Evolutionary conservation across 306 rosid species (phyloP), one percentile per base, ranked within the genome.

Genomic region (Cyclanthera cordifolia): DNA sequence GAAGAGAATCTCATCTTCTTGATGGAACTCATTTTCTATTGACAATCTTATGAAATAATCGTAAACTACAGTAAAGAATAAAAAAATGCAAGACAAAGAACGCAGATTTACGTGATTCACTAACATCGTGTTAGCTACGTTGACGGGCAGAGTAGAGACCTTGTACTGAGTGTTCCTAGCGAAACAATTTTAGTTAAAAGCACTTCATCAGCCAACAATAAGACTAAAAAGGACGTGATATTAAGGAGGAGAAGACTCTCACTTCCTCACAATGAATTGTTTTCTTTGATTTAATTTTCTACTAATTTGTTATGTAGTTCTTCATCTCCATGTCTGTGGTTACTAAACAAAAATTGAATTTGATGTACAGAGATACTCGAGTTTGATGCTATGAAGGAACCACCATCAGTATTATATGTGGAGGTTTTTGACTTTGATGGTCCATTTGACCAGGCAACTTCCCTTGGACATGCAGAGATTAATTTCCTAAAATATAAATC

Each of bases 301-400:
- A 55, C 30, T 59, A 20, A 32, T 32, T 8, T 7, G 9, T 59
- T 3, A 59, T 7, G 25, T n/a, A n/a, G 14, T 32, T 59, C 46
- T 60, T n/a, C 50, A 37, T 61, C 15, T 37, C 68, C 17, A 59
- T 2, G 67, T 24, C 43, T 2, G 43, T 59, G 10, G 78, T 64
- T 55, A 50, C 8, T 15, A 49, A 17, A 39, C 69, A 19, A 34
- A 52, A 45, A 32, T 67, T 25, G 64, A 51, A 54, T 17, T 14
- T 43, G 50, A 75, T 32, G 34, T 80, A 82, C 85, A 93, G 98
- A 93, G 83, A 80, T 93, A 79, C 83, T 89, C 45, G 98, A 93
- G 83, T 89, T 93, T 47, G 94, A 82, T 83, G 95, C 96, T 48
- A 89, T 86, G 96, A 95, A 87, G 79, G 98, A 93, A 83, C 98